Base-by-base conservation (phyloP, 164 flowering plant genomes). In the Vitis cinerea region DNA sequence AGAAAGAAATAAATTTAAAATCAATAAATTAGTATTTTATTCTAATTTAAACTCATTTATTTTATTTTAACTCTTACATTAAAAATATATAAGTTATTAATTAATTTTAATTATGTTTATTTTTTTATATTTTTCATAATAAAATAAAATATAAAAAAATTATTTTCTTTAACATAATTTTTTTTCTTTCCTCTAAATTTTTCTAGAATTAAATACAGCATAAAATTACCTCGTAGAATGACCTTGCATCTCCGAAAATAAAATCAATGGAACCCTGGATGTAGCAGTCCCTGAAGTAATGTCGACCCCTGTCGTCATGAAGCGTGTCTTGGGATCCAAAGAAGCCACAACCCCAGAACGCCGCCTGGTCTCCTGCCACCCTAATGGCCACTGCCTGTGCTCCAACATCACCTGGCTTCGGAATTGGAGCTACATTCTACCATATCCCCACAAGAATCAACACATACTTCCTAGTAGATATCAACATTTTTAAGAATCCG, bases 241-340 rank as follows among this genome's bases (percentile, higher is more conserved):
- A 94, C 67, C 85, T 88, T 59, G 69, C 99, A 59, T 92, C 81
- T 65, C 99, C 97, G 15, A 94, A 95, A 68, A 95, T 81, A 82
- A 95, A 92, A 75, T 95, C 99, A 10, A 92, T 90, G 65, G 97
- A 91, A 12, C 99, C 99, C 71, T 95, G 98, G 61, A 95, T 88
- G 62, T 83, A 88, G 71, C 98, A 95, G 10, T 92, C 98, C 72
- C 73, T 90, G 81, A 92, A 95, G 79, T 91, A 95, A 78, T 95
- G 99, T 16, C 97, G 84, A 23, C 99, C 99, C 49, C 71, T 80
- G 51, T 92, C 99, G 59, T 95, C 99, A 61, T 92, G 99, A 67
- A 95, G 97, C 3, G 99, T 95, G 79, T 92, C 97, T 70, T 95
- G 98, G 0, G 92, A 88, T 65, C 98, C 96, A 49, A 92, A 92